phyloP scores from a whole-genome alignment of 2,329 filamentous ascomycete species.

The Diaporthe vaccinii region DNA sequence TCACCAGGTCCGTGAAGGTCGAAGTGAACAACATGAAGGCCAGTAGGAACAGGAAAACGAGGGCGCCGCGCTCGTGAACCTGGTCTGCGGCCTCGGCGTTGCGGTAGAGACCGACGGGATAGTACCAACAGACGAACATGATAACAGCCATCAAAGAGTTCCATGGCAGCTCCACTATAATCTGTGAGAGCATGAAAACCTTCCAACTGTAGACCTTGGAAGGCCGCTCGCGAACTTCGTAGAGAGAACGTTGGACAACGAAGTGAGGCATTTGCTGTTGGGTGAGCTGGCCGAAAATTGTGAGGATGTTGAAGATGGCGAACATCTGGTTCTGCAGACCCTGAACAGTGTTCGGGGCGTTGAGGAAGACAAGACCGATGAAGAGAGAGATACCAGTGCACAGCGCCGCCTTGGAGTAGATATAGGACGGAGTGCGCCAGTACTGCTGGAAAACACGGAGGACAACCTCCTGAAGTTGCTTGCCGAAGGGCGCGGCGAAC shows the following conservation, averaged over 20 bases:
- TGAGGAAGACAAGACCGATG: constrained; percentile 78
- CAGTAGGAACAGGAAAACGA: constrained; percentile 77
- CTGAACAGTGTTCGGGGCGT: constrained; percentile 70
- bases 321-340: constrained; percentile 81
- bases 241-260: constrained; percentile 75
- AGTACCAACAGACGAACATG: constrained; percentile 78
- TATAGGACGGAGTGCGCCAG: constrained; percentile 79
- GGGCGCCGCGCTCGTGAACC: constrained; percentile 68
- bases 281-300: constrained; percentile 75
- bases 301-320: constrained; percentile 77
- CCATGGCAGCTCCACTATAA: constrained; percentile 79
- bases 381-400: constrained; percentile 69
- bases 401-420: constrained; percentile 76
- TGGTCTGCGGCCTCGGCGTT: constrained; percentile 68
- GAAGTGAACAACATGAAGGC: constrained; percentile 76
- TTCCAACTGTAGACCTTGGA: constrained; percentile 79
- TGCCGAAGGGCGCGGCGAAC: constrained; percentile 77
- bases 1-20: constrained; percentile 75
- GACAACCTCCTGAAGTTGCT: constrained; percentile 72
- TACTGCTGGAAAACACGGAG: constrained; percentile 78
- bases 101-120: constrained; percentile 74
- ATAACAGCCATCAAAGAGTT: constrained; percentile 74
- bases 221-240: constrained; percentile 78
- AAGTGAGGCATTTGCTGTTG: constrained; percentile 81
- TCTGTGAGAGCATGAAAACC: constrained; percentile 75